Percentiles rank a stretch among this genome's conserved stretches.
Conservation (phyloP, 1,139 yeast species). For the Scheffersomyces stambukii region DNA sequence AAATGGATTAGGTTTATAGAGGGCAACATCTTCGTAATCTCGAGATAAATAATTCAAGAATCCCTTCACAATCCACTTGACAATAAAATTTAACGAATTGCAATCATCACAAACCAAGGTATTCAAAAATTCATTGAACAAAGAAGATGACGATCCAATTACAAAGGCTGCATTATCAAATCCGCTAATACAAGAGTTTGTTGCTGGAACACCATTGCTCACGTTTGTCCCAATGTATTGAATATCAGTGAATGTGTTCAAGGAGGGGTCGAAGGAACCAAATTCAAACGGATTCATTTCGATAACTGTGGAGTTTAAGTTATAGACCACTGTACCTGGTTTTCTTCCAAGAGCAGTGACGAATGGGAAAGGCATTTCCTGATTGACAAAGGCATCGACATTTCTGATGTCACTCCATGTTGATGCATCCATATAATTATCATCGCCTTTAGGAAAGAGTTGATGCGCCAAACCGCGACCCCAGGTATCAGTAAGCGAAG, state of each 20-base stretch:
- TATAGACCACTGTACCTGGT: slow-evolving; percentile 30
- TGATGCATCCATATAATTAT: slow-evolving; percentile 20
- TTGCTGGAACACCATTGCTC: slow-evolving; percentile 24
- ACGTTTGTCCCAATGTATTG: slow-evolving; percentile 34
- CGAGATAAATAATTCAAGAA: slow-evolving; percentile 44
- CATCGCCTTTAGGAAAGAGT: slow-evolving; percentile 24
- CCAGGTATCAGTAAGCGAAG: slow-evolving; percentile 34
- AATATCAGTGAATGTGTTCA: slow-evolving; percentile 34
- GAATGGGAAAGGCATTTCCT: slow-evolving; percentile 41
- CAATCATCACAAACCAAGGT: slow-evolving; percentile 48
- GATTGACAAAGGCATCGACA: slow-evolving; percentile 22
- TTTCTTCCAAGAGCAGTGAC: slow-evolving; percentile 33
- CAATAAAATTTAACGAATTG: slow-evolving; percentile 44
- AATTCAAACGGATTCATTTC: slow-evolving; percentile 42
- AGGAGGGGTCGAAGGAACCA: slow-evolving; percentile 40
- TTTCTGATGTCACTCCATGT: slow-evolving; percentile 33
- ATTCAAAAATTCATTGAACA: slow-evolving; percentile 68
- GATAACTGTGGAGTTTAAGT: slow-evolving; percentile 34
- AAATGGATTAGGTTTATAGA: slow-evolving; percentile 50
- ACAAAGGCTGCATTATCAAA: slow-evolving; percentile 75
- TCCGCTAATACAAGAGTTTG: slow-evolving; percentile 51
- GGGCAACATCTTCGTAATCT: slow-evolving; percentile 35
- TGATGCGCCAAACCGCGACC: slow-evolving; percentile 38
- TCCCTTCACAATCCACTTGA: slow-evolving; percentile 40
- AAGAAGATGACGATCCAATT: slow-evolving; percentile 73